Percentiles rank a stretch among this genome's conserved stretches.
phyloP scores from a whole-genome alignment of 331 rosid species.

The Stylosanthes scabra region DNA sequence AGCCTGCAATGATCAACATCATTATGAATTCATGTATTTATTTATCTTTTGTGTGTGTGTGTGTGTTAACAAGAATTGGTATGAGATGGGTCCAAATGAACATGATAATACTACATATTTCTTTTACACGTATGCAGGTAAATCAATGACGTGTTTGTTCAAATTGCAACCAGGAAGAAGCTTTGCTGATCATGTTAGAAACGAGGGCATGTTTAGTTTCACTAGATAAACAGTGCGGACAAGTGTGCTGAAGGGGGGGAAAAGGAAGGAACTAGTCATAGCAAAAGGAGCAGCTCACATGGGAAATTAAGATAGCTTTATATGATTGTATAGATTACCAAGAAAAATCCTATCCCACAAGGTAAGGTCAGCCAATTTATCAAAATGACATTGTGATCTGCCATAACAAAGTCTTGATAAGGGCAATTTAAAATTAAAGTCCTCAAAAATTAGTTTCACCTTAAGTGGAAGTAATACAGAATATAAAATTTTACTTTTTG shows the following conservation, averaged over 20 bases:
- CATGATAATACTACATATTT: not conserved
- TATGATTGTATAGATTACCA: not conserved
- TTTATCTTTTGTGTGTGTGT: no score
- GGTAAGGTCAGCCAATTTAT: not conserved
- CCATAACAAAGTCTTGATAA: not conserved
- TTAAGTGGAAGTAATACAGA: slow-evolving; percentile 12
- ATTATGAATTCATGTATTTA: no score
- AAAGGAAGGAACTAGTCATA: no score
- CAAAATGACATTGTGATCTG: not conserved
- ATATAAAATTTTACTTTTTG: not conserved
- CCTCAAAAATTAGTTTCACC: not conserved
- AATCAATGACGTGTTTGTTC: not conserved
- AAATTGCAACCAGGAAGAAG: slow-evolving; percentile 5
- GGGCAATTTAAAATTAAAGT: not conserved
- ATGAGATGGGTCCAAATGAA: not conserved
- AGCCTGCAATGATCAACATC: slow-evolving; percentile 57
- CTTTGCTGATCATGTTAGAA: not conserved
- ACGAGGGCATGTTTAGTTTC: no score
- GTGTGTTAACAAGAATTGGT: not conserved
- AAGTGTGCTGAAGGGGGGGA: no score
- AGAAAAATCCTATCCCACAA: not conserved
- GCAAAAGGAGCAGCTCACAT: no score
- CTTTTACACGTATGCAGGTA: not conserved
- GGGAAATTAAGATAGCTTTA: not conserved
- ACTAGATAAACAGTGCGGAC: no score